Base-by-base conservation (phyloP, 257 asterid species). In the Knoxia roxburghii region DNA sequence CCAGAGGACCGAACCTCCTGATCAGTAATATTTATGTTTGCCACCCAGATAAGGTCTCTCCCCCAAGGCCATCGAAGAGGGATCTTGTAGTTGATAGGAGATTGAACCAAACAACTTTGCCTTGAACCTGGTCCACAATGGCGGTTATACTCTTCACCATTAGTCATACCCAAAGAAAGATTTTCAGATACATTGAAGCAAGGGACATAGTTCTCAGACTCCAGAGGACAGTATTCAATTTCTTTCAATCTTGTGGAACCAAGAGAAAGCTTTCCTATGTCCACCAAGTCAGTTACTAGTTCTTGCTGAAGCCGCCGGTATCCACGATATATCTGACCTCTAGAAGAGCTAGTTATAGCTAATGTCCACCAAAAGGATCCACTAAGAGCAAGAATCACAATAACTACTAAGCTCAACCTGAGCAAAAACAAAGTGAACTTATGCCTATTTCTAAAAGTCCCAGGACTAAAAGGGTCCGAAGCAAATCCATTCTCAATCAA, bases 51-150 rank as follows among this genome's bases (percentile, higher is more conserved):
- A 70, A 94, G 88, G 75, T 94, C 98, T 72, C 82, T 87, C 65
- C 99, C 99, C 46, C 91, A 76, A 60, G 99, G 96, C 99, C 99
- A 94, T 65, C 96, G 76, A 10, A 90, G 87, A 59, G 99, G 98
- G 64, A 81, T 82, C 79, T 84, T 85, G 73, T 94, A 90, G 73
- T 94, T 89, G 69, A 76, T 77, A 46, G 99, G 96, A 29, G 96
- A 86, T 60, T 84, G 87, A 69, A 94, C 96, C 91, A 94, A 81
- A 79, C 99, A 94, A 70, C 64, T 80, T 60, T 87, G 93, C 76
- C 79, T 86, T 29, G 70, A 70, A 55, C 82, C 77, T 39, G 65
- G 78, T 61, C 81, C 84, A 68, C 96, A 87, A 66, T 84, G 86
- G 18, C 98, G 97, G 54, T 68, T 80, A 64, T 69, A 82, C 71